phyloP scores from a whole-genome alignment of 2,329 filamentous ascomycete species.

The Sarocladium brachiariae region DNA sequence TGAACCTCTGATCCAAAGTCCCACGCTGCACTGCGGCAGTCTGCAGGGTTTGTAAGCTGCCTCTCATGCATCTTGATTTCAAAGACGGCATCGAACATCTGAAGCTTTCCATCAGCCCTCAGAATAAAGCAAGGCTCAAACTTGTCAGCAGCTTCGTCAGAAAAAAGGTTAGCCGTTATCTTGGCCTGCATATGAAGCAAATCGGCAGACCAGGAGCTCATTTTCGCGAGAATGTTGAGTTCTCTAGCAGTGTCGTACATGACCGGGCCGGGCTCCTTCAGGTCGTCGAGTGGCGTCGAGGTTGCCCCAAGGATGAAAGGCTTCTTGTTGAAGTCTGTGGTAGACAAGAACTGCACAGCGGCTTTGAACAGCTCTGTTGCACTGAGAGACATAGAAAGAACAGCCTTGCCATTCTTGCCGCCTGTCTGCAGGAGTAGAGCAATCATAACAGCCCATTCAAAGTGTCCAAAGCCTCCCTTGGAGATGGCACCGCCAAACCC shows the following conservation, averaged over 20 bases:
- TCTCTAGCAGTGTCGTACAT: constrained; percentile 70
- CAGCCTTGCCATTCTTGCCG: constrained; percentile 60
- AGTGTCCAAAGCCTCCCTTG: constrained; percentile 81
- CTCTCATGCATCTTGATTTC: constrained; percentile 27
- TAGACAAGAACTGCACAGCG: constrained; percentile 76
- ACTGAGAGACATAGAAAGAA: constrained; percentile 75
- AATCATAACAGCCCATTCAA: constrained; percentile 81
- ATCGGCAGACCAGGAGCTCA: constrained; percentile 76
- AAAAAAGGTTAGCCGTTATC: constrained; percentile 66
- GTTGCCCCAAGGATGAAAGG: constrained; percentile 46
- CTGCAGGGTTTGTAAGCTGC: constrained; percentile 22
- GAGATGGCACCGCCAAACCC: constrained; percentile 66
- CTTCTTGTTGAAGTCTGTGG: constrained; percentile 63
- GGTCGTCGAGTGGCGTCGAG: constrained; percentile 24
- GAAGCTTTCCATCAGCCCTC: constrained; percentile 45
- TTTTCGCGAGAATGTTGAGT: constrained; percentile 84
- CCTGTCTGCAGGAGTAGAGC: constrained; percentile 76
- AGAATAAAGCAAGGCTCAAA: constrained; percentile 81
- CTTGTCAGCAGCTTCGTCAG: constrained; percentile 66
- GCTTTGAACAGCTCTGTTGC: constrained; percentile 94
- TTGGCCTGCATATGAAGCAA: constrained; percentile 68
- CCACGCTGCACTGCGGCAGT: constrained; percentile 36
- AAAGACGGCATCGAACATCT: constrained; percentile 46
- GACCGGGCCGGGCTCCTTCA: constrained; percentile 51
- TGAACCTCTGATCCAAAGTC: constrained; percentile 53